Evolutionary conservation across 331 rosid genomes (phyloP).

Genomic region (Malus hybrid): DNA sequence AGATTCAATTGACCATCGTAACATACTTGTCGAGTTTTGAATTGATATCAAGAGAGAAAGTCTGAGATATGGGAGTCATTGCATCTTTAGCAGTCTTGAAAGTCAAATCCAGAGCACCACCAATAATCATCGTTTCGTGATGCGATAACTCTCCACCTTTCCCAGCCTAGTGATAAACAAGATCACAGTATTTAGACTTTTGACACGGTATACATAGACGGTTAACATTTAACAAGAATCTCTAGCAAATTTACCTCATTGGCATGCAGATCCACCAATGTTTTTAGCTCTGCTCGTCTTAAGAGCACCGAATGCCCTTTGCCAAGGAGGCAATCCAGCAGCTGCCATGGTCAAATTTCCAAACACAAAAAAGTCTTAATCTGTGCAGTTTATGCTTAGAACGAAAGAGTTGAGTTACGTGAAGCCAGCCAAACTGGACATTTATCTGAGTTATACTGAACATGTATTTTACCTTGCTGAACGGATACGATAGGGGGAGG

Average conservation of each 20-base stretch:
- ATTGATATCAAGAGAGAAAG: slow-evolving; percentile 46
- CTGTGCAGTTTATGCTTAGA: neutral
- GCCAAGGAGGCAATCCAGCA: slow-evolving; percentile 61
- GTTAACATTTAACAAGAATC: no score
- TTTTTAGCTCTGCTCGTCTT: slow-evolving; percentile 55
- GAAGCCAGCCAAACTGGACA: neutral
- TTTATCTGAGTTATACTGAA: neutral
- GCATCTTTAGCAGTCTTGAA: slow-evolving; percentile 55
- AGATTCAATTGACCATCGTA: neutral
- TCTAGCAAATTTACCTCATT: slow-evolving; percentile 25
- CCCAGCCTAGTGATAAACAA: slow-evolving; percentile 45
- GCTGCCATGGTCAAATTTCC: slow-evolving; percentile 19
- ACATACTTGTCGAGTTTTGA: slow-evolving; percentile 58
- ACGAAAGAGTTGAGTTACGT: neutral
- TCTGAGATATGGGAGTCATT: slow-evolving; percentile 52
- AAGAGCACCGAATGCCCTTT: slow-evolving; percentile 43
- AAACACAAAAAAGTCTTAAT: neutral
- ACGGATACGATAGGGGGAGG: slow-evolving; percentile 65
- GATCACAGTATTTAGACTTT: neutral
- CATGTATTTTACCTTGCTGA: slow-evolving; percentile 43
- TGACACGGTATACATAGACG: neutral
- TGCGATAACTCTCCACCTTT: slow-evolving; percentile 68
- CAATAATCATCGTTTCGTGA: slow-evolving; percentile 55
- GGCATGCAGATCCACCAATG: slow-evolving; percentile 60
- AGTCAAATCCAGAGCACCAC: slow-evolving; percentile 67